Conservation (phyloP, 2,329 filamentous ascomycete species). For the Epichloe typhina region DNA sequence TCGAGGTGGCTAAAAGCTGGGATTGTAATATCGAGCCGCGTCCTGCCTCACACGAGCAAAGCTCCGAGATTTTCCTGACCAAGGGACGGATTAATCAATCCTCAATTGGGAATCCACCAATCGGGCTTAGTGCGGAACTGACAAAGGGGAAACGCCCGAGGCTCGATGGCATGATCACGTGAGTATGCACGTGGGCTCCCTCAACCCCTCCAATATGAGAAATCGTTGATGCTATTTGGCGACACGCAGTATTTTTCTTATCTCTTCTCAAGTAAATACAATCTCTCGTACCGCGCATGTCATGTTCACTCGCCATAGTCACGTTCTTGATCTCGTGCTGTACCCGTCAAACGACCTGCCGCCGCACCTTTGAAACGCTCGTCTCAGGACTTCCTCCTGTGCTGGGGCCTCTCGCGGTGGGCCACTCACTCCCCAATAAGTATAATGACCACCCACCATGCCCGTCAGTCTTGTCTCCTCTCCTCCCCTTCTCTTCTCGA, state of each 20-base stretch:
- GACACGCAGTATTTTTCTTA: too few relatives aligned
- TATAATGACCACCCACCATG: not conserved
- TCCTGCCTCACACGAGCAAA: conserved; percentile 13
- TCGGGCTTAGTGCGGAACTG: conserved; percentile 1
- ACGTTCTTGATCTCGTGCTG: too few relatives aligned
- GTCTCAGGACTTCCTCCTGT: conserved; percentile 8
- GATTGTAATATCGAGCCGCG: not conserved
- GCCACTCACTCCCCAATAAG: not conserved
- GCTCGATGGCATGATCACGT: not conserved
- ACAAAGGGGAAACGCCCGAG: not conserved
- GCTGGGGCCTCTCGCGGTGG: conserved; percentile 1
- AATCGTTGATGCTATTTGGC: too few relatives aligned
- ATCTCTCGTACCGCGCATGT: not conserved
- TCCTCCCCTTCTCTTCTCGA: not conserved
- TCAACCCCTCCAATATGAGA: too few relatives aligned
- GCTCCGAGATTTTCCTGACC: conserved; percentile 20
- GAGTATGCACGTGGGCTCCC: not conserved
- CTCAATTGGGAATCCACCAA: conserved; percentile 5
- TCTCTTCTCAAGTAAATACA: not conserved
- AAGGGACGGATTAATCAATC: not conserved
- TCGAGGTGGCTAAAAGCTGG: not conserved
- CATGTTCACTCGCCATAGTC: not conserved
- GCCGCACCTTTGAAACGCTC: conserved; percentile 7
- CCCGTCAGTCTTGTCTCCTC: not conserved
- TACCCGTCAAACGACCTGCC: not conserved